A percentile compares a stretch with the other conserved stretches of the same genome.
Evolutionary conservation across 495 filamentous ascomycete genomes (phyloP).

Genomic region (Penicillium pulvis): DNA sequence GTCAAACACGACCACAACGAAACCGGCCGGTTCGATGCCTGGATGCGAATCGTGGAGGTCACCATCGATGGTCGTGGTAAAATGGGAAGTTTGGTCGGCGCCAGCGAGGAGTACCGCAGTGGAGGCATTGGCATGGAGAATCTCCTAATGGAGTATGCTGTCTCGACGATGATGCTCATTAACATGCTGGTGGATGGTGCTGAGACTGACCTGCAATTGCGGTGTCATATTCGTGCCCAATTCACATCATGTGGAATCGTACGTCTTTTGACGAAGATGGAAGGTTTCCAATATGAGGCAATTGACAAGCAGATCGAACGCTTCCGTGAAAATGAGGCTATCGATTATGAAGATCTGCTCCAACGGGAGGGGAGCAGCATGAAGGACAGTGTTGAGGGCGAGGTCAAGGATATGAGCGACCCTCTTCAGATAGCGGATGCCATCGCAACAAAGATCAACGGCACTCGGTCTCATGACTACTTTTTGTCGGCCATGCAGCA

Average conservation of each 20-base stretch:
- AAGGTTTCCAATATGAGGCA: constrained; percentile 95
- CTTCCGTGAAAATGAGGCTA: constrained; percentile 90
- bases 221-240: constrained; percentile 92
- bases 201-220: constrained; percentile 83
- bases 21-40: constrained; percentile 95
- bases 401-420: constrained; percentile 92
- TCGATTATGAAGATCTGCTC: constrained; percentile 96
- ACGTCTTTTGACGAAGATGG: constrained; percentile 94
- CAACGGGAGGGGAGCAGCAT: constrained; percentile 89
- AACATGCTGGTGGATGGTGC: constrained; percentile 96
- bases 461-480: constrained; percentile 86
- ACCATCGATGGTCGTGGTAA: constrained; percentile 96
- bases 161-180: constrained; percentile 90
- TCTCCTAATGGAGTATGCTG: constrained; percentile 97
- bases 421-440: constrained; percentile 91
- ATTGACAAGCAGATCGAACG: constrained; percentile 98
- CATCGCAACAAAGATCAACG: constrained; percentile 83
- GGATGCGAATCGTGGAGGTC: constrained; percentile 98
- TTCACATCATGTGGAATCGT: constrained; percentile 96
- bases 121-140: constrained; percentile 99
- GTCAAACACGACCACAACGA: constrained; percentile 88
- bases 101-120: constrained; percentile 94
- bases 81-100: constrained; percentile 96
- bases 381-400: constrained; percentile 86
- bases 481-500: constrained; percentile 96